Percentiles rank a stretch among this genome's conserved stretches.
Evolutionary conservation across 768 basidiomycete genomes (phyloP).

Genomic region (Termitomyces sp.): DNA sequence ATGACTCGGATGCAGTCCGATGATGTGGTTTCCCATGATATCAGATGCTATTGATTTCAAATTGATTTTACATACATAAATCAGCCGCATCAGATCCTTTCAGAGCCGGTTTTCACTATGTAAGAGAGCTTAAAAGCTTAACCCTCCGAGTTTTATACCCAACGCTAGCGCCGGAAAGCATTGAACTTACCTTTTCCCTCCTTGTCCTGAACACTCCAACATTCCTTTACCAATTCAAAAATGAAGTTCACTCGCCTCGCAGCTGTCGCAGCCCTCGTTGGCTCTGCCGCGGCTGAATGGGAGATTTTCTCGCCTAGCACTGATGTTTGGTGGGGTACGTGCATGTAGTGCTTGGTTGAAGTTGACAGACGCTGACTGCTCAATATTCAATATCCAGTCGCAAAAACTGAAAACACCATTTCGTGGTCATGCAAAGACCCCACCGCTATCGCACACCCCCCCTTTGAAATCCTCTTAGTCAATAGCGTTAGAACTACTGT

Average conservation of each 20-base stretch:
- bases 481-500: constrained; percentile 29
- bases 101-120: too few relatives aligned
- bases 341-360: neutral
- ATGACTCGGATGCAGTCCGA: too few relatives aligned
- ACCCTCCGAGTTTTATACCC: too few relatives aligned
- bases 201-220: constrained; percentile 7
- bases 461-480: constrained; percentile 53
- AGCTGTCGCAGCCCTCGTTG: constrained; percentile 35
- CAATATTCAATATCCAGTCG: constrained; percentile 39
- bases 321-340: constrained; percentile 62
- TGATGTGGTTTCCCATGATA: too few relatives aligned
- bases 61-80: too few relatives aligned
- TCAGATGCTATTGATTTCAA: too few relatives aligned
- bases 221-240: constrained; percentile 9
- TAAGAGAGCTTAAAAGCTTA: too few relatives aligned
- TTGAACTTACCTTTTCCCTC: neutral
- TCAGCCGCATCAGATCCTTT: too few relatives aligned
- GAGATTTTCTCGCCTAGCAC: constrained; percentile 44
- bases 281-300: constrained; percentile 40
- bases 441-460: constrained; percentile 14
- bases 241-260: constrained; percentile 27
- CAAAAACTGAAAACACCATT: constrained; percentile 50
- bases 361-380: neutral
- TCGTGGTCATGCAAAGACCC: constrained; percentile 54
- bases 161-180: too few relatives aligned